These are phyloP conservation scores for Volutella citrinella DNA, from an alignment of 2,329 filamentous ascomycete species.

Conservation along the genomic window DNA sequence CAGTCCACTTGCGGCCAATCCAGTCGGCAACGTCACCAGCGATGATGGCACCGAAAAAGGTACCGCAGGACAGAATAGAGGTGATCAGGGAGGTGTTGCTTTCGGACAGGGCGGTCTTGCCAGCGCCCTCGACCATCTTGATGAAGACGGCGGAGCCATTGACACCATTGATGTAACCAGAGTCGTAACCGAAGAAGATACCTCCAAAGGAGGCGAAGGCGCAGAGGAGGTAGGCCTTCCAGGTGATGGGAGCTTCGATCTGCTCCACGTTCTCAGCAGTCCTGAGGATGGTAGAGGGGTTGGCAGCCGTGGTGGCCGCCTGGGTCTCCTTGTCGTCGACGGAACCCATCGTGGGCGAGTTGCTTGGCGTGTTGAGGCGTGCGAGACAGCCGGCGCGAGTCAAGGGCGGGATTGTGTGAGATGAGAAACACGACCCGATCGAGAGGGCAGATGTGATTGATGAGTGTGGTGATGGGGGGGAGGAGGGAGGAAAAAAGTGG, in stretches of 20 bases:
- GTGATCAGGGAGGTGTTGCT: constrained; percentile 57
- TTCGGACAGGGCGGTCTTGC: constrained; percentile 32
- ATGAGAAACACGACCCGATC: neutral
- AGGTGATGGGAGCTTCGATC: constrained; percentile 66
- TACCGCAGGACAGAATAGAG: constrained; percentile 74
- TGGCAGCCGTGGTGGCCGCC: constrained; percentile 20
- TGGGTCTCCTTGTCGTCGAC: constrained; percentile 18
- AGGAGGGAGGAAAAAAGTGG: constrained; percentile 1
- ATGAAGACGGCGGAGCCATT: constrained; percentile 52
- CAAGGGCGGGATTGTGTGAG: constrained; percentile 4
- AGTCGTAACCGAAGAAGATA: constrained; percentile 79
- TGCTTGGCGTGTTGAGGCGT: neutral
- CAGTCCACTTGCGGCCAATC: constrained; percentile 69
- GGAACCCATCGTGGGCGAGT: constrained; percentile 20
- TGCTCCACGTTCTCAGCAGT: constrained; percentile 51
- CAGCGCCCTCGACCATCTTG: constrained; percentile 44
- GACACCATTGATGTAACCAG: constrained; percentile 70
- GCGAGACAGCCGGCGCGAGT: constrained; percentile 6
- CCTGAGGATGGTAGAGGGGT: constrained; percentile 34
- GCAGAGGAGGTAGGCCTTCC: constrained; percentile 67
- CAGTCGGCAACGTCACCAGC: constrained; percentile 75
- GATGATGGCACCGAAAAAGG: constrained; percentile 75
- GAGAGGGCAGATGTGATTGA: neutral
- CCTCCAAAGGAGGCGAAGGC: constrained; percentile 69
- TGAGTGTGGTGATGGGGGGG: neutral